Conservation (phyloP, 164 flowering plant species). For the Houttuynia cordata region DNA sequence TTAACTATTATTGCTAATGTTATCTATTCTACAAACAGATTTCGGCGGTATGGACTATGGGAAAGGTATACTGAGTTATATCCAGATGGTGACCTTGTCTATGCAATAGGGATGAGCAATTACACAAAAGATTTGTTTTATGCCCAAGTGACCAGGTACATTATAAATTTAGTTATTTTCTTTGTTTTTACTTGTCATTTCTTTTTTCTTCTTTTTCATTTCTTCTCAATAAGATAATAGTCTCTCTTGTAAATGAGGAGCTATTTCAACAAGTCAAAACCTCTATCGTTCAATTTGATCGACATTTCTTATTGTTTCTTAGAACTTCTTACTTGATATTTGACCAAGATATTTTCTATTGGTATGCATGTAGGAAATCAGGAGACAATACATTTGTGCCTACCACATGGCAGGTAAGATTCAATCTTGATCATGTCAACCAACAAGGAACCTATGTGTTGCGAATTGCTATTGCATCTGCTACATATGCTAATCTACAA, state of each 20-base stretch:
- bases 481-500: too few species aligned
- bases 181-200: too few species aligned
- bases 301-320: too few species aligned
- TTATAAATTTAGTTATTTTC: neutral
- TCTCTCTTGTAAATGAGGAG: too few species aligned
- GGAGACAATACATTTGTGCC: slow-evolving; percentile 28
- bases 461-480: too few species aligned
- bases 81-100: slow-evolving; percentile 54
- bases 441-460: slow-evolving; percentile 17
- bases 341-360: neutral
- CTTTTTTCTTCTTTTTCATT: too few species aligned
- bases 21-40: slow-evolving; percentile 28
- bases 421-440: slow-evolving; percentile 12
- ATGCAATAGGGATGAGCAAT: slow-evolving; percentile 44
- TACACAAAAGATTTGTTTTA: slow-evolving; percentile 69
- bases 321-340: too few species aligned
- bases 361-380: slow-evolving; percentile 30
- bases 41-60: slow-evolving; percentile 84
- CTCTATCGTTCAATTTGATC: too few species aligned
- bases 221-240: too few species aligned
- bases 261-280: too few species aligned
- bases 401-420: slow-evolving; percentile 42
- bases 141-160: slow-evolving; percentile 63
- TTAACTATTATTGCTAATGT: too few species aligned
- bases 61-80: slow-evolving; percentile 66